phyloP scores from a whole-genome alignment of 2,329 filamentous ascomycete species.

The Nemania sp. region DNA sequence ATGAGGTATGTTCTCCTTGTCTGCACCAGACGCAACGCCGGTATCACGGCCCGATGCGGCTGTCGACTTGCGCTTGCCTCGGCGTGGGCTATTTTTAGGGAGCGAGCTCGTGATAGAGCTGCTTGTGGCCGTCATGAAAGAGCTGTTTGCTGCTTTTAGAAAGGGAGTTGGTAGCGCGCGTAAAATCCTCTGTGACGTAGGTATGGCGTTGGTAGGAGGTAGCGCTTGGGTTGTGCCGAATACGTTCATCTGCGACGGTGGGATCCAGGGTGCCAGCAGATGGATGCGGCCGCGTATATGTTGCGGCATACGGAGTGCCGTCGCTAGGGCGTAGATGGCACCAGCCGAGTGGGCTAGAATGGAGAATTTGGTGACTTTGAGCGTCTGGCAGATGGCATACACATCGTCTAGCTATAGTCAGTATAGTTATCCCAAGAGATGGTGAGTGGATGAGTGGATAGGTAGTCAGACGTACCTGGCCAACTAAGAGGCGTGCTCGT shows the following conservation, averaged over 20 bases:
- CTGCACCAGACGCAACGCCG: conserved; percentile 54
- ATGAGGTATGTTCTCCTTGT: conserved; percentile 63
- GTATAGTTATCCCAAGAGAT: conserved; percentile 25
- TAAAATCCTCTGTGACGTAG: conserved; percentile 90
- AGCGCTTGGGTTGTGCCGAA: conserved; percentile 79
- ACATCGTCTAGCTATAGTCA: conserved; percentile 74
- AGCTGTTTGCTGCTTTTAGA: conserved; percentile 93
- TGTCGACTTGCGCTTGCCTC: conserved; percentile 67
- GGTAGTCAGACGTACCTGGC: conserved; percentile 74
- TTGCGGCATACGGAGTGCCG: conserved; percentile 93
- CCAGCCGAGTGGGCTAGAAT: conserved; percentile 96
- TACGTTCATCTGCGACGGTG: conserved; percentile 89
- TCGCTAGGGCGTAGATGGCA: conserved; percentile 97
- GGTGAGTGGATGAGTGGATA: neutral
- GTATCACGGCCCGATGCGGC: conserved; percentile 50
- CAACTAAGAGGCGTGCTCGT: conserved; percentile 90
- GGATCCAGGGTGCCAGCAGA: conserved; percentile 95
- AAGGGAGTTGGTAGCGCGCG: conserved; percentile 90
- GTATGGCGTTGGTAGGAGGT: conserved; percentile 86
- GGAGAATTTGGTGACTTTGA: conserved; percentile 96
- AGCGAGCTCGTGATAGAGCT: conserved; percentile 84
- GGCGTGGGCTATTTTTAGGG: conserved; percentile 71
- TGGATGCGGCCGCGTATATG: conserved; percentile 95
- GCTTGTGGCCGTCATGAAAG: conserved; percentile 92
- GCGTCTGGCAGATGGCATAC: conserved; percentile 88